Evolutionary conservation across 306 rosid species (phyloP).

Genomic region (Elaeagnus macrophylla): DNA sequence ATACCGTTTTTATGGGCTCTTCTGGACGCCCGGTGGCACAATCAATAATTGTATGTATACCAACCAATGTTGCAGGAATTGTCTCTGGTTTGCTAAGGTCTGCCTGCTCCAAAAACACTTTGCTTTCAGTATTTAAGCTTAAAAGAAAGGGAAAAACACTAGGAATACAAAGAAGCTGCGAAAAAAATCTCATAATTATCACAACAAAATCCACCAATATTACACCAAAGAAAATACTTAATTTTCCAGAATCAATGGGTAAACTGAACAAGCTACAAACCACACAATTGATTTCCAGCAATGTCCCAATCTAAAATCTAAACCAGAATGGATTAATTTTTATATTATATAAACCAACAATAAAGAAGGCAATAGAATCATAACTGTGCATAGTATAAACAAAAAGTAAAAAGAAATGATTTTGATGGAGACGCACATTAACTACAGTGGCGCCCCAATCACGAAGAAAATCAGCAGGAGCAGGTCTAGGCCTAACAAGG

Average conservation of each 20-base stretch:
- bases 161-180: neutral
- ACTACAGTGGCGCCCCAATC: slow-evolving; percentile 98
- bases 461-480: slow-evolving; percentile 92
- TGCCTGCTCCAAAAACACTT: slow-evolving; percentile 42
- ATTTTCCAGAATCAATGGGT: too few species aligned
- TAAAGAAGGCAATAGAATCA: neutral
- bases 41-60: slow-evolving; percentile 77
- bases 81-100: slow-evolving; percentile 87
- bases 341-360: neutral
- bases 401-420: neutral
- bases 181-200: neutral
- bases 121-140: neutral
- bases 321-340: neutral
- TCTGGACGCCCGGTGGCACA: slow-evolving; percentile 98
- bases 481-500: slow-evolving; percentile 92
- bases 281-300: too few species aligned
- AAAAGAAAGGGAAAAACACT: neutral
- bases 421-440: slow-evolving; percentile 27
- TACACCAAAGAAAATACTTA: too few species aligned
- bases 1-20: slow-evolving; percentile 79
- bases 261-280: neutral
- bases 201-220: too few species aligned
- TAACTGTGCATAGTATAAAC: neutral
- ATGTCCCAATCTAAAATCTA: neutral
- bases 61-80: slow-evolving; percentile 89